phyloP scores from a whole-genome alignment of 2,329 filamentous ascomycete species.

The Colletotrichum tofieldiae region DNA sequence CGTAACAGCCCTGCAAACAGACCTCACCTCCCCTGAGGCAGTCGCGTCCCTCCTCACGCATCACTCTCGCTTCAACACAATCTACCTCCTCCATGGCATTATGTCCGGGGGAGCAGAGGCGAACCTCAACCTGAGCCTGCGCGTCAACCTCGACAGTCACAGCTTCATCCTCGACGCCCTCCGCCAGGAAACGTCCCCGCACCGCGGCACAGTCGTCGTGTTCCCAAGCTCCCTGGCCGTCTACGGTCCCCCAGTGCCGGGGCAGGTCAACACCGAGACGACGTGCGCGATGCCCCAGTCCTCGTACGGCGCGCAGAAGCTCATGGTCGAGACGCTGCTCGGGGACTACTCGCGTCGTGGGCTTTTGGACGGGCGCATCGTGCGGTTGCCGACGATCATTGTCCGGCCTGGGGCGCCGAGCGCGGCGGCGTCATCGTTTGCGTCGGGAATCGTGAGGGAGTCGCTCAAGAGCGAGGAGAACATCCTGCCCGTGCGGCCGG shows the following conservation, averaged over 20 bases:
- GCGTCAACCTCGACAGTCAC: slow-evolving; percentile 73
- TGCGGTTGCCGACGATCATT: slow-evolving; percentile 73
- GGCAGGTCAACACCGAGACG: slow-evolving; percentile 58
- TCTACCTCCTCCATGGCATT: slow-evolving; percentile 75
- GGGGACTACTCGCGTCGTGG: slow-evolving; percentile 68
- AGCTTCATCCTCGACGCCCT: slow-evolving; percentile 68
- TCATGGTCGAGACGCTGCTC: slow-evolving; percentile 72
- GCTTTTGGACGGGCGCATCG: slow-evolving; percentile 69
- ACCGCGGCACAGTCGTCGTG: slow-evolving; percentile 68
- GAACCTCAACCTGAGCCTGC: slow-evolving; percentile 68
- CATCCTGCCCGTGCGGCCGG: slow-evolving; percentile 60
- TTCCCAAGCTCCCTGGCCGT: slow-evolving; percentile 74
- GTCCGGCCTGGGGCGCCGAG: slow-evolving; percentile 74
- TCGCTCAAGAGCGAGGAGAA: slow-evolving; percentile 65
- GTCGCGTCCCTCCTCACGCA: slow-evolving; percentile 49
- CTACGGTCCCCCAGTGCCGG: slow-evolving; percentile 61
- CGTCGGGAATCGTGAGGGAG: slow-evolving; percentile 75
- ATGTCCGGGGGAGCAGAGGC: slow-evolving; percentile 76
- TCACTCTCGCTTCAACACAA: slow-evolving; percentile 56
- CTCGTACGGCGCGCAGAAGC: slow-evolving; percentile 74
- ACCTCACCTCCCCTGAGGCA: slow-evolving; percentile 53
- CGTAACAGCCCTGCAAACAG: slow-evolving; percentile 48
- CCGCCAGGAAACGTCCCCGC: slow-evolving; percentile 49
- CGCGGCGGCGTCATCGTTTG: slow-evolving; percentile 73
- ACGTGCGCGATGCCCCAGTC: slow-evolving; percentile 68